Base-by-base conservation (phyloP, 805 yeast genomes). In the Kuraishia cidri region DNA sequence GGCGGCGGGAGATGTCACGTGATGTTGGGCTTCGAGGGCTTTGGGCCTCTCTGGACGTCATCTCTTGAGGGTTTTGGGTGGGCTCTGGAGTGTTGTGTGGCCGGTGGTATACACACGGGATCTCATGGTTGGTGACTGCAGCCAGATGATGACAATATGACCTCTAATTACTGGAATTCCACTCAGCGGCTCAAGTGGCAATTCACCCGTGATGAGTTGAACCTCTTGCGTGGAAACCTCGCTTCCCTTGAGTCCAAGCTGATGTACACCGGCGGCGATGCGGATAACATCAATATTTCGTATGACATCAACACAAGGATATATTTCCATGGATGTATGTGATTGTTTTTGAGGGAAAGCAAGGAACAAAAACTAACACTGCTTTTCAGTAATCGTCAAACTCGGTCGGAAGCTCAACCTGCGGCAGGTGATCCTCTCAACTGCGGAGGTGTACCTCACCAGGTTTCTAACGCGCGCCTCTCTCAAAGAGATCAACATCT, bases 131-230 rank as follows among this genome's bases (percentile, higher is more conserved):
- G n/a, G n/a, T n/a, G n/a, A n/a, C n/a, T n/a, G n/a, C n/a, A n/a
- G n/a, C n/a, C n/a, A n/a, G n/a, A n/a, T n/a, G n/a, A n/a, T n/a
- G n/a, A 34, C 23, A 24, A 37, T 18, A 70, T 74, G 95, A 77
- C 92, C 2, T 95, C 94, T 0, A 82, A 82, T 50, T 88, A 78
- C 53, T 85, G 95, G 95, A 66, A 66, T 12, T 84, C 95, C 3
- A 74, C 94, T 2, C 97, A 88, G 48, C 56, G 94, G 28, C 61
- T 58, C 25, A 66, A 73, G 45, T 90, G 97, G 97, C 90, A 83
- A 45, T 75, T 78, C 47, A 71, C 85, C 2, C 63, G 83, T 29
- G 79, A 75, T 21, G 58, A 73, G 14, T 64, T 90, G 19, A 33
- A 15, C 18, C 23, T n/a, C 19, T 16, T 31, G 6, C 36, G 56